phyloP scores from a whole-genome alignment of 352 stramenopile species.

The Pythium phragmitis region DNA sequence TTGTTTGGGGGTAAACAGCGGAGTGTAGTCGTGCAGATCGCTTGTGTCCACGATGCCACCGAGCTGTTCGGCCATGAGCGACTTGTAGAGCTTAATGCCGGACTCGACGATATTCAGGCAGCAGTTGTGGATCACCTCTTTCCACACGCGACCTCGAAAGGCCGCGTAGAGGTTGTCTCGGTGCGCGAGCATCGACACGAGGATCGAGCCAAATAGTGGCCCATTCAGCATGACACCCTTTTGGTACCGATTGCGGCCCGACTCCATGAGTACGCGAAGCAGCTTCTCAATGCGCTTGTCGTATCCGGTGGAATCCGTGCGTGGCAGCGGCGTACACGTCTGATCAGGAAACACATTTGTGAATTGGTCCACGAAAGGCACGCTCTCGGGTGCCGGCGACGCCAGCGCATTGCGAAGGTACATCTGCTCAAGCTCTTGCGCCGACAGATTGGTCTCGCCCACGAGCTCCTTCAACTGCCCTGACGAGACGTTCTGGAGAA shows the following conservation, averaged over 20 bases:
- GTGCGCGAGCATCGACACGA: slow-evolving; percentile 75
- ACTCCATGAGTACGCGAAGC: slow-evolving; percentile 49
- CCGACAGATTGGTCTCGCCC: slow-evolving; percentile 46
- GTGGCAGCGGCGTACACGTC: slow-evolving; percentile 49
- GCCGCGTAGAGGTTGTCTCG: slow-evolving; percentile 66
- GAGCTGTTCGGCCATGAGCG: slow-evolving; percentile 66
- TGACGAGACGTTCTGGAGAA: slow-evolving; percentile 62
- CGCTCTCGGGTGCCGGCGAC: slow-evolving; percentile 29
- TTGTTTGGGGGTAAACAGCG: slow-evolving; percentile 33
- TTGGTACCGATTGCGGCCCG: slow-evolving; percentile 60
- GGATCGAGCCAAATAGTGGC: slow-evolving; percentile 61
- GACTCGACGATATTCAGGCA: slow-evolving; percentile 81
- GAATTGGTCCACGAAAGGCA: slow-evolving; percentile 43
- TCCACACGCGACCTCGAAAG: slow-evolving; percentile 68
- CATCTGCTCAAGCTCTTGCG: slow-evolving; percentile 52
- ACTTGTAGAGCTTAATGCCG: slow-evolving; percentile 78
- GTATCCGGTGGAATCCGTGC: slow-evolving; percentile 40
- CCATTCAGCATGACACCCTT: slow-evolving; percentile 75
- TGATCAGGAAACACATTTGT: slow-evolving; percentile 54
- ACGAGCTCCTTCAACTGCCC: slow-evolving; percentile 66
- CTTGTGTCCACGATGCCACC: slow-evolving; percentile 66
- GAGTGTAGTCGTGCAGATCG: slow-evolving; percentile 61
- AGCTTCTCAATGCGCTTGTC: slow-evolving; percentile 71
- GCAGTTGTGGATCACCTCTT: slow-evolving; percentile 79
- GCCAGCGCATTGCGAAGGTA: slow-evolving; percentile 61